phyloP scores from a whole-genome alignment of 805 yeast genomes.

The Yamadazyma nakazawae region DNA sequence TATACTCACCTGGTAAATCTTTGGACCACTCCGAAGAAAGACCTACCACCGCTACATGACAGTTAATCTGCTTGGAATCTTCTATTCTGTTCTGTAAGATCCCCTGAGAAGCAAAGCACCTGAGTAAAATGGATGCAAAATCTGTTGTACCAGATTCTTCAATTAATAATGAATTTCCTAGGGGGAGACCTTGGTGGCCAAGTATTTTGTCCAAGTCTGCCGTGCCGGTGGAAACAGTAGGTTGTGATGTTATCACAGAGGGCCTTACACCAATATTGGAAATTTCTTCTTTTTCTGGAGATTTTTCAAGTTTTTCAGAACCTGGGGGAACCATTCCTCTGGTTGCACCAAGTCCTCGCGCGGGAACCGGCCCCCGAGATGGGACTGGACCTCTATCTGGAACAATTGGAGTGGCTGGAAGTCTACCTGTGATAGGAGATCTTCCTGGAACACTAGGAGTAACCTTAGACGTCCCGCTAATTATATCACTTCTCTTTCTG shows the following conservation, averaged over 20 bases:
- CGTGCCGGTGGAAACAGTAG: slow-evolving; percentile 78
- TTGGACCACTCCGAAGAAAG: slow-evolving; percentile 55
- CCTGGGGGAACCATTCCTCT: slow-evolving; percentile 6
- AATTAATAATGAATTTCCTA: slow-evolving; percentile 65
- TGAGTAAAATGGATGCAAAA: slow-evolving; percentile 66
- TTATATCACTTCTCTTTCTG: slow-evolving; percentile 40
- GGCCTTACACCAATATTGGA: slow-evolving; percentile 66
- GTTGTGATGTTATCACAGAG: slow-evolving; percentile 69
- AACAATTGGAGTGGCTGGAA: slow-evolving; percentile 1
- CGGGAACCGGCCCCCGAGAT: slow-evolving; percentile 1
- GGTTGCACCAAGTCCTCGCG: slow-evolving; percentile 5
- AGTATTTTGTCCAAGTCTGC: slow-evolving; percentile 69
- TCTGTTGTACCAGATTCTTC: slow-evolving; percentile 91
- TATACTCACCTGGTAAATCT: slow-evolving; percentile 73
- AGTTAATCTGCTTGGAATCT: slow-evolving; percentile 34
- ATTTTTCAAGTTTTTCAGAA: background rate
- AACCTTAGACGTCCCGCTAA: slow-evolving; percentile 17
- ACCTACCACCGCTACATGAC: slow-evolving; percentile 67
- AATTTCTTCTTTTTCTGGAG: slow-evolving; percentile 9
- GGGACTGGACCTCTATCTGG: slow-evolving; percentile 5
- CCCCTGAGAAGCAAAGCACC: slow-evolving; percentile 77
- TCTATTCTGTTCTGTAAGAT: slow-evolving; percentile 54
- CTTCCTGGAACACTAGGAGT: slow-evolving; percentile 7
- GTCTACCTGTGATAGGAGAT: slow-evolving; percentile 5
- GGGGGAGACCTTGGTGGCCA: slow-evolving; percentile 81